Conservation (phyloP, 2,329 filamentous ascomycete species). For the Aspergillus costaricaensis region DNA sequence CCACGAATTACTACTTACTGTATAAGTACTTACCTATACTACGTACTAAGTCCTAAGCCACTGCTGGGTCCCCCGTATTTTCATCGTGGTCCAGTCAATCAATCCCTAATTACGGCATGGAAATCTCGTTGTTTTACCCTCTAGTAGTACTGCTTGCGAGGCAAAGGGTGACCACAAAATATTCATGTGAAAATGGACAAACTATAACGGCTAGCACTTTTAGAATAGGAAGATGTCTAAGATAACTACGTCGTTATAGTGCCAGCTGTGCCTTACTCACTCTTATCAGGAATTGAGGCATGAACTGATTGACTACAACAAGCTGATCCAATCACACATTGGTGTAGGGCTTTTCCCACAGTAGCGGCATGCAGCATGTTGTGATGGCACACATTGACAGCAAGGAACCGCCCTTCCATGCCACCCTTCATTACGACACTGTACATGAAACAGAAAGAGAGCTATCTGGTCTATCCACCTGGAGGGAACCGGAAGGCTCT, state of each 20-base stretch:
- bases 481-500: background rate
- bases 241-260: background rate
- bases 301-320: background rate
- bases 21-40: too few species aligned
- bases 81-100: background rate
- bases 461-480: background rate
- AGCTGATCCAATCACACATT: background rate
- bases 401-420: background rate
- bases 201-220: background rate
- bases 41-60: background rate
- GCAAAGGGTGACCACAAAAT: too few species aligned
- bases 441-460: background rate
- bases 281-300: background rate
- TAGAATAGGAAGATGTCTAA: background rate
- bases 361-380: background rate
- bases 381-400: background rate
- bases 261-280: too few species aligned
- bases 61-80: background rate
- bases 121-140: too few species aligned
- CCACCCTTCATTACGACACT: slow-evolving; percentile 1
- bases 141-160: too few species aligned
- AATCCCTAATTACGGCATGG: too few species aligned
- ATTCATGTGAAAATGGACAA: too few species aligned
- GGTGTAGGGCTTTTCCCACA: background rate
- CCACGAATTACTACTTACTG: background rate